phyloP scores from a whole-genome alignment of 1,284 basidiomycete genomes.

The Leccinum fuscescens region DNA sequence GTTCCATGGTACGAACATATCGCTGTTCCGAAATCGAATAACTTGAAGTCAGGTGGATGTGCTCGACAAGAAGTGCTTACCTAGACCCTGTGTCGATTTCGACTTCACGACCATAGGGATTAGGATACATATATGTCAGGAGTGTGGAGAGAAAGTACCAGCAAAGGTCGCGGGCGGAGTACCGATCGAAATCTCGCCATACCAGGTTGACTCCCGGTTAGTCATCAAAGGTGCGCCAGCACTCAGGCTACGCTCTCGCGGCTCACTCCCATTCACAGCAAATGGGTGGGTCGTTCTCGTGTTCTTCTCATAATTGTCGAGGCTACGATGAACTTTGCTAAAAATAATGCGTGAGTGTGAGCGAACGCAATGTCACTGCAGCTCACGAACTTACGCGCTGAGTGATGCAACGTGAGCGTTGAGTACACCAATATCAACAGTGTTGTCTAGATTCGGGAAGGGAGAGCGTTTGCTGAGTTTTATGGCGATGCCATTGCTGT shows the following conservation, averaged over 20 bases:
- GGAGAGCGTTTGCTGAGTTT: background rate
- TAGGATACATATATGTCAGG: background rate
- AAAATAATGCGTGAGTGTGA: background rate
- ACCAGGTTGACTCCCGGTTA: background rate
- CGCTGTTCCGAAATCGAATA: background rate
- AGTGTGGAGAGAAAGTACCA: background rate
- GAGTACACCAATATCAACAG: background rate
- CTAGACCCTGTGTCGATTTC: background rate
- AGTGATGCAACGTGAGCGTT: background rate
- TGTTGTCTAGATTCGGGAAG: background rate
- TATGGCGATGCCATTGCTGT: background rate
- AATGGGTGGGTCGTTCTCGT: background rate
- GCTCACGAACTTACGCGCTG: background rate
- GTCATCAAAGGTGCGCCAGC: background rate
- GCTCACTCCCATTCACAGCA: background rate
- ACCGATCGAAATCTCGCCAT: background rate
- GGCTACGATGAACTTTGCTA: background rate
- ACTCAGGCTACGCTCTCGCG: background rate
- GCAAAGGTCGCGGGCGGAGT: background rate
- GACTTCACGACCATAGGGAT: background rate
- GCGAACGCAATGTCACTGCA: background rate
- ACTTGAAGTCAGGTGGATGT: background rate
- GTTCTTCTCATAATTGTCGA: background rate
- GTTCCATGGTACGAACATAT: background rate
- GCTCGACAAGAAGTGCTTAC: background rate